These are phyloP conservation scores for Alternaria rosae DNA, from an alignment of 2,329 filamentous ascomycete species.

Conservation along the genomic window DNA sequence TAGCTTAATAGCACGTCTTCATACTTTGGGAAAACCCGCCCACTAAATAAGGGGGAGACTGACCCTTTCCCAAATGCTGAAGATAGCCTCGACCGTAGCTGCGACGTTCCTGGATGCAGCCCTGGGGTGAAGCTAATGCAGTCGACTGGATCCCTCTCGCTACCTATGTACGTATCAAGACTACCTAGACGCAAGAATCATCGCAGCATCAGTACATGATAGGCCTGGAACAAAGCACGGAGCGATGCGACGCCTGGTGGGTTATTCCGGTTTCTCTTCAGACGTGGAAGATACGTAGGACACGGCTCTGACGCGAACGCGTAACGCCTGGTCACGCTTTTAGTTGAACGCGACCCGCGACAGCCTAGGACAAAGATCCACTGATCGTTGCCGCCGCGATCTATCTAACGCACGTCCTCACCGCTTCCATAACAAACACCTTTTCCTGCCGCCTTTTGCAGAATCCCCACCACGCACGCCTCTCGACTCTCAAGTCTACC, in stretches of 20 bases:
- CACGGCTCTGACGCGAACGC: slow-evolving; percentile 18
- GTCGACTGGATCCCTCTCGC: slow-evolving; percentile 6
- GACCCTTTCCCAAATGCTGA: not conserved
- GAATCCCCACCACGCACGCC: slow-evolving; percentile 11
- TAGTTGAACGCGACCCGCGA: slow-evolving; percentile 15
- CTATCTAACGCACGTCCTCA: slow-evolving; percentile 32
- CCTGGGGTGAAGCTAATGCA: slow-evolving; percentile 8
- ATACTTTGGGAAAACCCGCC: not conserved
- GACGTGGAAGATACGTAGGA: not conserved
- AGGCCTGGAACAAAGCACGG: not conserved
- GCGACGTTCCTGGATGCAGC: slow-evolving; percentile 4
- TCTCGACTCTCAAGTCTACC: not conserved
- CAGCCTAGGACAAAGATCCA: slow-evolving; percentile 10
- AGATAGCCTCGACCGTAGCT: not conserved
- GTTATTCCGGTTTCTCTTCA: not conserved
- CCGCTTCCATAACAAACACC: slow-evolving; percentile 31
- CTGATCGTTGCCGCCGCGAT: slow-evolving; percentile 30
- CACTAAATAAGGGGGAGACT: not conserved
- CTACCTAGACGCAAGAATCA: not conserved
- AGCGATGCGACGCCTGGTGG: not conserved
- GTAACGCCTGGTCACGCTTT: slow-evolving; percentile 28
- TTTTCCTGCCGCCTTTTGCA: slow-evolving; percentile 15
- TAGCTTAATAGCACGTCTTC: not conserved
- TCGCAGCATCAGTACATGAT: not conserved
- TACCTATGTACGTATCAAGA: slow-evolving; percentile 1